Evolutionary conservation across 2,329 filamentous ascomycete genomes (phyloP).

Genomic region (Fusarium drepaniforme): DNA sequence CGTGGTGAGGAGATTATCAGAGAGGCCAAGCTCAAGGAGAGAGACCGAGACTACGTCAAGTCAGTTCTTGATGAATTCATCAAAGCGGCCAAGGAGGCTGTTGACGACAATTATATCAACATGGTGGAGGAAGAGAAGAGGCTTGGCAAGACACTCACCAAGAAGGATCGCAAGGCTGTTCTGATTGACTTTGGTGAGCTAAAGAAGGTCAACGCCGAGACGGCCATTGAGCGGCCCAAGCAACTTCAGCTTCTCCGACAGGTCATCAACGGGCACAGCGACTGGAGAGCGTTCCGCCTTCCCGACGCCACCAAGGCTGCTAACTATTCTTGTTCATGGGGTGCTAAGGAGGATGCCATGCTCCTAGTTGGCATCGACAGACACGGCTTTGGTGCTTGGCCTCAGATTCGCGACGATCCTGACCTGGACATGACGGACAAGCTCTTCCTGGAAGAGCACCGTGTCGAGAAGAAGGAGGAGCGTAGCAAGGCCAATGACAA

Average conservation of each 20-base stretch:
- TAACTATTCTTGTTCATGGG: slow-evolving; percentile 93
- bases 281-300: slow-evolving; percentile 86
- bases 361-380: slow-evolving; percentile 92
- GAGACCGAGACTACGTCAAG: slow-evolving; percentile 84
- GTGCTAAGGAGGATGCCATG: slow-evolving; percentile 95
- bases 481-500: slow-evolving; percentile 82
- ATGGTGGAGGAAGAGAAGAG: slow-evolving; percentile 86
- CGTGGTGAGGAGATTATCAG: slow-evolving; percentile 87
- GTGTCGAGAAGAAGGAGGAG: slow-evolving; percentile 98
- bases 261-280: slow-evolving; percentile 73
- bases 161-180: slow-evolving; percentile 98
- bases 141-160: slow-evolving; percentile 84
- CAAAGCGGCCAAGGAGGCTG: slow-evolving; percentile 65
- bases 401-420: slow-evolving; percentile 90
- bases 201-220: slow-evolving; percentile 96
- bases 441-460: slow-evolving; percentile 96
- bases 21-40: slow-evolving; percentile 85
- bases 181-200: slow-evolving; percentile 94
- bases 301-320: slow-evolving; percentile 93
- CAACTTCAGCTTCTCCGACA: slow-evolving; percentile 89
- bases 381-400: slow-evolving; percentile 96
- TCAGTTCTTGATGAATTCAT: slow-evolving; percentile 82
- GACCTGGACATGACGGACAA: slow-evolving; percentile 90
- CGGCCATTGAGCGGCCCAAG: slow-evolving; percentile 88
- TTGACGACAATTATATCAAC: slow-evolving; percentile 76